Evolutionary conservation across 2,329 filamentous ascomycete species (phyloP), one percentile per base, ranked within the genome.

Genomic region (Colletotrichum lini): DNA sequence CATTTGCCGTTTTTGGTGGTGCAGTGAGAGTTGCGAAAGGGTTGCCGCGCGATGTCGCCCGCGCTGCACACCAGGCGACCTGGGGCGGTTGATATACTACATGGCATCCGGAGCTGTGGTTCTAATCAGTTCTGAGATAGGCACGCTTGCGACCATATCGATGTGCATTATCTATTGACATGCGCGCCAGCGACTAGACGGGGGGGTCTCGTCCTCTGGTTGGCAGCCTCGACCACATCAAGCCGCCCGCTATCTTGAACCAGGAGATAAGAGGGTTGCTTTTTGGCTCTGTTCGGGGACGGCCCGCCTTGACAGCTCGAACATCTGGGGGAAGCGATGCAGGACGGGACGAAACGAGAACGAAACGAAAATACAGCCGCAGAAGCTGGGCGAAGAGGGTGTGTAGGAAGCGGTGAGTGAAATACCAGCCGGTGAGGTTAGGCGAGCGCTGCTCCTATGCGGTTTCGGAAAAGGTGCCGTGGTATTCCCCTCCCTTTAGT

Each of bases 241-340:
- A 58, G 65, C 49, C 53, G 45, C 35, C 40, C 54, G 50, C 18
- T 26, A 69, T 53, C 52, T 45, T 45, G n/a, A 53, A 16, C 7
- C 56, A 49, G 7, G 45, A 68, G 69, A 72, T 72, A 72, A 72
- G 69, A 69, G 65, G 65, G 69, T 72, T 72, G 53, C 69, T 57
- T 69, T 64, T 58, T 64, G 58, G n/a, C 18, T 54, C 52, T 45
- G 18, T 67, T 70, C 68, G 42, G 35, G 45, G 54, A 23, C 44
- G 56, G 44, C 54, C 59, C 40, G 56, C 57, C 44, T 16, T 50
- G 38, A 44, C 26, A 60, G 21, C 13, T 42, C 10, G 54, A 50
- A n/a, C 2, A 6, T 50, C 40, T 38, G 38, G 69, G 16, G 5
- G 16, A 4, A 59, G 6, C 21, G 52, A 54, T n/a, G 52, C 45